phyloP scores from a whole-genome alignment of 2,329 filamentous ascomycete genomes.

The Ascochyta rabiei region DNA sequence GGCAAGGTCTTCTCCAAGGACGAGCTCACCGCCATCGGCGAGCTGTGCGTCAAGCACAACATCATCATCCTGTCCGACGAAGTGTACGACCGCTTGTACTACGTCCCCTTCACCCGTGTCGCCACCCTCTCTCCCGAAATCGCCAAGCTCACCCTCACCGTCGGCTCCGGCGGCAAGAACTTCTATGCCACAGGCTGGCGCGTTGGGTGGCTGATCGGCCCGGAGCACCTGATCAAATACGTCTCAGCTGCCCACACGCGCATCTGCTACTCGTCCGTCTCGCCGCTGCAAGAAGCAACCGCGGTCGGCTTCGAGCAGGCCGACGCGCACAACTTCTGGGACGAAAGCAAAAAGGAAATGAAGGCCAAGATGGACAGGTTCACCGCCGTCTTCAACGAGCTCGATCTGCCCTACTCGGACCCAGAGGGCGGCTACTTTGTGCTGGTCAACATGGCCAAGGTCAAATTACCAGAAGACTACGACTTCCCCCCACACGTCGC shows the following conservation, averaged over 20 bases:
- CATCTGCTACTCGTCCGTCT: slow-evolving; percentile 94
- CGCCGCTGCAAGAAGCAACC: slow-evolving; percentile 90
- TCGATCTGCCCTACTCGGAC: slow-evolving; percentile 72
- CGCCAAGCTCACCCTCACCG: slow-evolving; percentile 85
- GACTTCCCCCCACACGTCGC: slow-evolving; percentile 89
- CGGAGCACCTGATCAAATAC: slow-evolving; percentile 85
- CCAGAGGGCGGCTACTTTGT: slow-evolving; percentile 98
- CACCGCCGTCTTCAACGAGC: slow-evolving; percentile 66
- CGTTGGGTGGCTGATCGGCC: slow-evolving; percentile 93
- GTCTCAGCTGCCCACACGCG: slow-evolving; percentile 91
- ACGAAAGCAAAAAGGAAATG: slow-evolving; percentile 83
- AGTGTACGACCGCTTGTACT: slow-evolving; percentile 92
- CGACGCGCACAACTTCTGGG: slow-evolving; percentile 85
- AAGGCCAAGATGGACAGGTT: slow-evolving; percentile 85
- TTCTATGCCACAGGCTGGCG: slow-evolving; percentile 99
- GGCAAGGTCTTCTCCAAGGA: slow-evolving; percentile 90
- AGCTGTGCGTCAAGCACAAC: slow-evolving; percentile 88
- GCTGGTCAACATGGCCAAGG: slow-evolving; percentile 88
- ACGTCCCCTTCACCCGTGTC: slow-evolving; percentile 91
- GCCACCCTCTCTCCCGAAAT: slow-evolving; percentile 90
- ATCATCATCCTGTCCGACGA: slow-evolving; percentile 79
- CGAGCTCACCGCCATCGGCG: slow-evolving; percentile 83
- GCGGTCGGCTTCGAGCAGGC: slow-evolving; percentile 95
- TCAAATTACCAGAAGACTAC: slow-evolving; percentile 82
- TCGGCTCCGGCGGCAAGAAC: slow-evolving; percentile 96